Evolutionary conservation across 805 yeast genomes (phyloP), one percentile per base, ranked within the genome.

Genomic region (Yarrowia sp.): DNA sequence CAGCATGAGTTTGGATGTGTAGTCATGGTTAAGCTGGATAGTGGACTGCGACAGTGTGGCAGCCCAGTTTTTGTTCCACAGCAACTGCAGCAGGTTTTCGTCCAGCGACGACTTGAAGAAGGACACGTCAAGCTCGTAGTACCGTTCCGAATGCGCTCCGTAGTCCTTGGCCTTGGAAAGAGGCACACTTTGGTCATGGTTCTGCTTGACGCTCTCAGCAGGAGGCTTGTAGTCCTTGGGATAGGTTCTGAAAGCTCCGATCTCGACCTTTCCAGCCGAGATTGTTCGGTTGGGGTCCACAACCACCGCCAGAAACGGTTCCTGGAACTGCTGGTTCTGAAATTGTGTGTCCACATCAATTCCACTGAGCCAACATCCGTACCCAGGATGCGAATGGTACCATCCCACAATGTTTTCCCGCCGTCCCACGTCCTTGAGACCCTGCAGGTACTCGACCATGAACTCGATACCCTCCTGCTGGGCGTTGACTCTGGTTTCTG

Each of bases 321-420:
- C 98, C 77, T 92, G 97, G 75, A 87, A 92, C 69, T 85, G 86
- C 78, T 92, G 98, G 74, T 93, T 92, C 75, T 92, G 83, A 26
- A 82, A 78, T 76, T 94, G 98, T 0, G 98, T 94, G 55, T 90
- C 88, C 42, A 95, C 97, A 78, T 94, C 98, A 48, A 94, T 92
- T 4, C 95, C 96, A 68, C 95, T 88, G 53, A 94, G 79, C 97
- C 98, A 94, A 77, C 98, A 93, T 16, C 97, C 98, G 77, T 92
- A 94, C 0, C 97, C 97, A 0, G 99, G 99, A 77, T 94, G 99
- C 5, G 94, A 92, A 78, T 83, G 98, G 78, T 95, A 94, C 99
- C 99, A 94, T 10, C 99, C 99, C 15, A 95, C 91, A 26, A 94
- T 89, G 72, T 90, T 85, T 71, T 90, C 89, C n/a, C 76, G 70